Evolutionary conservation across 768 basidiomycete species (phyloP), one percentile per base, ranked within the genome.

Genomic region (Tulasnella sp.): DNA sequence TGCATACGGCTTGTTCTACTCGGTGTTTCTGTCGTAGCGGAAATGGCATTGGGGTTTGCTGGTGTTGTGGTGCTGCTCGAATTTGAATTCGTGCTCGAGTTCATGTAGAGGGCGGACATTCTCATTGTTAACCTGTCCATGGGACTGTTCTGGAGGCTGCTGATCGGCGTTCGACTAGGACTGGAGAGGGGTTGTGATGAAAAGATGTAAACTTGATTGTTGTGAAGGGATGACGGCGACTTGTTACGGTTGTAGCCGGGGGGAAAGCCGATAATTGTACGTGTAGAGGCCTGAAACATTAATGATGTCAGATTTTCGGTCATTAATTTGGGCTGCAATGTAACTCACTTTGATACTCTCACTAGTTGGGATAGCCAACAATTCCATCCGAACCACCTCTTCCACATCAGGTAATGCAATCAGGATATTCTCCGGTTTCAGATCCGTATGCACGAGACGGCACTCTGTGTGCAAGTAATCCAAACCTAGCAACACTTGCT

Each of bases 381-480:
- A 29, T 34, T 51, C 49, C 39, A 41, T 41, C 37, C 88, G 71
- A 62, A 92, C 90, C 69, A 69, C 64, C 27, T 63, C 62, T 45
- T 69, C 67, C 20, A 69, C 67, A 50, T 69, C 67, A 25, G 53
- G 53, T 50, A 68, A 65, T 45, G 64, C 65, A 50, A 69, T 66
- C 31, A 69, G 53, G 54, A 95, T 89, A 62, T 95, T 95, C 72
- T 95, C 91, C 49, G 90, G 91, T 66, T 95, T 92, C 33, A 58
- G 56, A 59, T 68, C 67, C 39, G 91, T 95, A 62, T 95, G 91
- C 24, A 92, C 87, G 34, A 93, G 75, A 61, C 86, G 79, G 65
- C 89, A 92, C 65, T 89, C 87, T 22, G 89, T 83, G 59, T 95
- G 91, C 10, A 95, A 76, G 64, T 91, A 95, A 63, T 91, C 80